These are phyloP conservation scores for Jasminum sambac DNA, from an alignment of 257 asterid species.

Conservation along the genomic window DNA sequence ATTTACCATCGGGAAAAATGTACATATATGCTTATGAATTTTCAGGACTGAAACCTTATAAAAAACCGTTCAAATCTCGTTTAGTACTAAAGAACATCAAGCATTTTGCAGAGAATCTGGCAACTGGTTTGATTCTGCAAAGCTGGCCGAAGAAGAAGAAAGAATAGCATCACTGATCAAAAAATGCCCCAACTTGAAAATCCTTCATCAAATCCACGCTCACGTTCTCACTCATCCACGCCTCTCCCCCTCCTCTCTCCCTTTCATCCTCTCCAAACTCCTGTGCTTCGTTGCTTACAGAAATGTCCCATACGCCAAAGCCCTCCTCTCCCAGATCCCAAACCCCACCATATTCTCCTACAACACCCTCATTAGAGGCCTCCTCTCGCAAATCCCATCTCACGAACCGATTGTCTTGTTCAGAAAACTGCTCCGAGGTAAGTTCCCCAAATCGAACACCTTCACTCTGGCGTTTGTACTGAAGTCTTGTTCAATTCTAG, in stretches of 20 bases:
- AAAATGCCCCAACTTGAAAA: constrained; percentile 66
- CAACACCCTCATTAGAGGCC: constrained; percentile 64
- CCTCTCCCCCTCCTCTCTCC: constrained; percentile 35
- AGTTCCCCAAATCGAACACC: constrained; percentile 50
- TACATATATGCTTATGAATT: too few species aligned
- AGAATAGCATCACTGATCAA: constrained; percentile 44
- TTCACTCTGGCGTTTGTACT: constrained; percentile 67
- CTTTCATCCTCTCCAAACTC: constrained; percentile 60
- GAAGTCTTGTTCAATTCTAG: constrained; percentile 54
- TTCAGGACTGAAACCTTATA: too few species aligned
- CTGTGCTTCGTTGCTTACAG: constrained; percentile 66
- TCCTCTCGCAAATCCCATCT: constrained; percentile 31
- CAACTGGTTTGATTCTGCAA: neutral
- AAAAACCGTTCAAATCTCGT: too few species aligned
- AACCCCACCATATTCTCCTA: constrained; percentile 50
- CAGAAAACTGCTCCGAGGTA: constrained; percentile 34
- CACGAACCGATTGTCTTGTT: constrained; percentile 52
- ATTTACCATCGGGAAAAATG: too few species aligned
- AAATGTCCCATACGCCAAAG: constrained; percentile 45
- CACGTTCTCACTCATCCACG: constrained; percentile 48
- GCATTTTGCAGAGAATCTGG: neutral
- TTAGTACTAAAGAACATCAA: too few species aligned
- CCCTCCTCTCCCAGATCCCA: constrained; percentile 47
- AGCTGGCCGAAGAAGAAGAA: constrained; percentile 56
- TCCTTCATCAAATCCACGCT: constrained; percentile 63